Evolutionary conservation across 139 green algal species (phyloP).

Genomic region (Coccomyxa sp.): DNA sequence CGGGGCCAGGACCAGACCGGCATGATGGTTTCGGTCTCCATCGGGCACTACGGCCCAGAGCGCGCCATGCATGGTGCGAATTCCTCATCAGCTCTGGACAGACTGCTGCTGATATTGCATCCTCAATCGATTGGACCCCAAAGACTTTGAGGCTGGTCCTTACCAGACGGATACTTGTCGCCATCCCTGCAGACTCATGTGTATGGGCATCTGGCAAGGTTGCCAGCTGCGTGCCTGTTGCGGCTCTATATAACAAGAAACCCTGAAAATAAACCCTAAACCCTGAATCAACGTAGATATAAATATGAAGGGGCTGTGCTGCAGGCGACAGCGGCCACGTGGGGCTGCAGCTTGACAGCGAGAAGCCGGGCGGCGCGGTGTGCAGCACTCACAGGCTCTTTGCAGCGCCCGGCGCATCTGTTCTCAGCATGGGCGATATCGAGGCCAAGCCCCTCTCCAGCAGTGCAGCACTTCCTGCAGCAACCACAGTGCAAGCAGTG

Average conservation of each 20-base stretch:
- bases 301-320: not conserved
- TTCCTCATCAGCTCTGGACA: too few relatives aligned
- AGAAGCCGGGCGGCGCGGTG: not conserved
- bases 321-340: not conserved
- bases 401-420: not conserved
- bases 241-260: too few relatives aligned
- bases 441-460: not conserved
- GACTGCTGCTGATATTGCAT: too few relatives aligned
- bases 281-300: not conserved
- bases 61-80: not conserved
- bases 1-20: not conserved
- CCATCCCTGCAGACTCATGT: too few relatives aligned
- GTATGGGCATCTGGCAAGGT: too few relatives aligned
- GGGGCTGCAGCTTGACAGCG: not conserved
- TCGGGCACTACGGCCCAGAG: not conserved
- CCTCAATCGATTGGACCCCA: too few relatives aligned
- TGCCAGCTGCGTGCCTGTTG: too few relatives aligned
- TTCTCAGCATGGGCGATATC: not conserved
- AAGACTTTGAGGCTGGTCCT: too few relatives aligned
- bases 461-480: not conserved
- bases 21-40: not conserved
- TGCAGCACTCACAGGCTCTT: conserved; percentile 7
- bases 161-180: too few relatives aligned
- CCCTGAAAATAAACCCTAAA: too few relatives aligned
- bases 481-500: not conserved